Evolutionary conservation across 257 asterid genomes (phyloP).

Genomic region (Salvia rosmarinus): DNA sequence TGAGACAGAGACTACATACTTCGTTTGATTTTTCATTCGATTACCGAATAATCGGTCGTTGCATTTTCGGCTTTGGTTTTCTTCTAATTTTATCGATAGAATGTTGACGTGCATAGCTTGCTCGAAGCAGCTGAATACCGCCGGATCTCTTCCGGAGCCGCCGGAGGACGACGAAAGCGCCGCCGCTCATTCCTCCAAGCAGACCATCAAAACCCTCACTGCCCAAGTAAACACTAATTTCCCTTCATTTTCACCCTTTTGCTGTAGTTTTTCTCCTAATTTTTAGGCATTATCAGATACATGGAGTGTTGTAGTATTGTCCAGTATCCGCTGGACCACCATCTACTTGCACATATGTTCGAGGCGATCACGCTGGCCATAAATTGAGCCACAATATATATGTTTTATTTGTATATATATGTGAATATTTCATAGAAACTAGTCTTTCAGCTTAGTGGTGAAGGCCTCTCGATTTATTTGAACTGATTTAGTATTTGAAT

Average conservation of each 20-base stretch:
- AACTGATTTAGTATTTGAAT: neutral
- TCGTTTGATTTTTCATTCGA: neutral
- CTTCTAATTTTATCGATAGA: conserved; percentile 27
- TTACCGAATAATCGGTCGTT: neutral
- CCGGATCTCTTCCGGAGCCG: conserved; percentile 69
- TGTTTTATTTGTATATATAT: neutral
- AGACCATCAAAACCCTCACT: conserved; percentile 70
- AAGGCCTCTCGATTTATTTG: neutral
- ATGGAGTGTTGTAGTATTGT: neutral
- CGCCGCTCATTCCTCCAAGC: conserved; percentile 60
- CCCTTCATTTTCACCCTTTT: neutral
- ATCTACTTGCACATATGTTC: neutral
- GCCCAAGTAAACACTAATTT: conserved; percentile 56
- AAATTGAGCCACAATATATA: neutral
- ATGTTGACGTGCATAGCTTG: conserved; percentile 97
- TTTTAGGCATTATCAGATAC: neutral
- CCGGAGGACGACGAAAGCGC: conserved; percentile 56
- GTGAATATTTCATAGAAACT: neutral
- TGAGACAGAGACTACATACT: neutral
- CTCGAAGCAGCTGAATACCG: conserved; percentile 62
- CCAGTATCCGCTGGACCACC: neutral
- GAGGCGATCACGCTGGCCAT: neutral
- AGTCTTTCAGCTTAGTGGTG: neutral
- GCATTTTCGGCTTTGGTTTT: conserved; percentile 3
- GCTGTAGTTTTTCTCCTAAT: neutral